Evolutionary conservation across 148 eudicot genomes (phyloP).

Genomic region (Cornus suecica): DNA sequence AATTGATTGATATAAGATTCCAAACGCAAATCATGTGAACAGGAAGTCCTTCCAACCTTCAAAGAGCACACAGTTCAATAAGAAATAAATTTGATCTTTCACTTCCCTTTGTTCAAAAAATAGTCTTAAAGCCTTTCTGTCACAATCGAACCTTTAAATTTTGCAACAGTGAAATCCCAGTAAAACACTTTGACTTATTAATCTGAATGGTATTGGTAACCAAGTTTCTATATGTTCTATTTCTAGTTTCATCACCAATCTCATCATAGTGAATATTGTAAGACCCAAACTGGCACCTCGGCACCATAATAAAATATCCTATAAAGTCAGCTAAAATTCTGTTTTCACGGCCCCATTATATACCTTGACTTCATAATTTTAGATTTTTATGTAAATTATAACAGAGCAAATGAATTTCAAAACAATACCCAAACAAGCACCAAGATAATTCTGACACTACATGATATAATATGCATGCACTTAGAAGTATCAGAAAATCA

Average conservation of each 20-base stretch:
- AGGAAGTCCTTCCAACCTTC: not conserved
- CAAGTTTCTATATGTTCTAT: not conserved
- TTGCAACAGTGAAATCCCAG: not conserved
- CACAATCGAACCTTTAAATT: not conserved
- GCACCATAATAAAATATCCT: not conserved
- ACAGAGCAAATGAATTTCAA: not conserved
- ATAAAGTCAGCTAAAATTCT: not conserved
- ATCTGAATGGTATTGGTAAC: not conserved
- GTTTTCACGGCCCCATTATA: not conserved
- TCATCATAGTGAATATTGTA: not conserved
- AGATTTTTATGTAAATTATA: not conserved
- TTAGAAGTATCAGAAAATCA: too few species aligned
- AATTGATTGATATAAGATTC: not conserved
- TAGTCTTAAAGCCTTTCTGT: not conserved
- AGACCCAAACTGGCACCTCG: constrained; percentile 49
- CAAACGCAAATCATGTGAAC: not conserved
- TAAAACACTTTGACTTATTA: not conserved
- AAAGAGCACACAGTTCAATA: not conserved
- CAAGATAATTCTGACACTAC: too few species aligned
- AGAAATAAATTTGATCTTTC: not conserved
- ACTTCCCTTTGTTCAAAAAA: not conserved
- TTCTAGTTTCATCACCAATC: not conserved
- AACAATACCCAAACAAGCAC: too few species aligned
- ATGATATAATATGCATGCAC: too few species aligned
- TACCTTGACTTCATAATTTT: not conserved